A percentile compares a stretch with the other conserved stretches of the same genome.
Evolutionary conservation across 179 eudicot genomes (phyloP).

Genomic region (Beta lomatogona): DNA sequence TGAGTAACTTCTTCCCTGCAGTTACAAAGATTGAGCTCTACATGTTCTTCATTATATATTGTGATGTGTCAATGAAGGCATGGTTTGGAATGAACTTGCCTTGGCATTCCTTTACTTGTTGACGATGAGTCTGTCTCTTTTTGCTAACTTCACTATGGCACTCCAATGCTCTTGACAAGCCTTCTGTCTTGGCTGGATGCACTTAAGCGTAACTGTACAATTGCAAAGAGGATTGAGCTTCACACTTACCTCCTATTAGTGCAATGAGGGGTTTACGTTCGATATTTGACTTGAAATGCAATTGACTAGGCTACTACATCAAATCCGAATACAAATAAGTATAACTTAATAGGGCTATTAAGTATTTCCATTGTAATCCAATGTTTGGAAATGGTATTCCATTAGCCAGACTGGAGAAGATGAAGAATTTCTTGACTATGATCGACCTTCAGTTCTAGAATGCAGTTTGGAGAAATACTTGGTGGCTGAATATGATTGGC

Average conservation of each 20-base stretch:
- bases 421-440: background rate
- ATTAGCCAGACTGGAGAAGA: background rate
- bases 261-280: background rate
- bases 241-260: background rate
- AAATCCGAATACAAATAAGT: background rate
- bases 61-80: background rate
- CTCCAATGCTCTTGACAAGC: background rate
- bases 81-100: background rate
- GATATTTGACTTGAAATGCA: background rate
- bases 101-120: background rate
- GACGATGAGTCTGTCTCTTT: background rate
- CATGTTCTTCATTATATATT: background rate
- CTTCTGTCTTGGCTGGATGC: background rate
- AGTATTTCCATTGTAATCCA: background rate
- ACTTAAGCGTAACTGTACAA: background rate
- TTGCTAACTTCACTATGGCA: background rate
- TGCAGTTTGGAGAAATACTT: background rate
- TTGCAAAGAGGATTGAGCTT: background rate
- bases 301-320: background rate
- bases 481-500: background rate
- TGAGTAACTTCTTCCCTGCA: slow-evolving; percentile 35
- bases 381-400: background rate
- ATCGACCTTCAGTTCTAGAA: background rate
- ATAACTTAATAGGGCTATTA: background rate
- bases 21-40: background rate